A percentile compares a stretch with the other conserved stretches of the same genome.
Conservation (phyloP, 129 eudicot species). For the Ambrosia trifida region DNA sequence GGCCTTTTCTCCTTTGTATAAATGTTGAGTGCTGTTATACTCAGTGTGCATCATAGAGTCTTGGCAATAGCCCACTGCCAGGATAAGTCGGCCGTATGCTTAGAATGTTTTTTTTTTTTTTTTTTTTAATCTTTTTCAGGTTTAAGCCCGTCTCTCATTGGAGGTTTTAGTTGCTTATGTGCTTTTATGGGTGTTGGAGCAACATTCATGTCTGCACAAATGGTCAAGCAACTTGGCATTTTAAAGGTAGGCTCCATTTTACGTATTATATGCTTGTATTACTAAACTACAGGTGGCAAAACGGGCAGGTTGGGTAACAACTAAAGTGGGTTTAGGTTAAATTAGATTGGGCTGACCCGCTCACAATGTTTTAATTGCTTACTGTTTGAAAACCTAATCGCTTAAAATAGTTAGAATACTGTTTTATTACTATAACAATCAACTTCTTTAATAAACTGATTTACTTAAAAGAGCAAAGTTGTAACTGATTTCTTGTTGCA, state of each 20-base stretch:
- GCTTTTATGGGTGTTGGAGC: conserved; percentile 99
- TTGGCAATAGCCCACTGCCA: background rate
- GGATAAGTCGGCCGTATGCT: background rate
- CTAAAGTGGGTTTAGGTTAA: background rate
- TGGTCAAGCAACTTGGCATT: conserved; percentile 73
- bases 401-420: background rate
- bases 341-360: background rate
- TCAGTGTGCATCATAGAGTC: background rate
- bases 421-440: no score
- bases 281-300: background rate
- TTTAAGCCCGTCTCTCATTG: conserved; percentile 85
- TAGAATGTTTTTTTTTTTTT: conserved; percentile 11
- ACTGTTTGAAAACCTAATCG: background rate
- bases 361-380: background rate
- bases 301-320: background rate
- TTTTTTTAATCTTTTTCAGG: conserved; percentile 50
- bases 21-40: background rate
- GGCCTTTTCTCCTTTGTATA: background rate
- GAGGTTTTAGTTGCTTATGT: conserved; percentile 93
- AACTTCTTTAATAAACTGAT: background rate
- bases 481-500: conserved; percentile 35
- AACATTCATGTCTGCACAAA: conserved; percentile 79
- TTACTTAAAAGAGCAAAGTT: background rate
- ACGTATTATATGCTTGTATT: background rate
- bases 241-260: conserved; percentile 55